Base-by-base conservation (phyloP, 1,284 basidiomycete species). In the Macrocystidia cucumis region DNA sequence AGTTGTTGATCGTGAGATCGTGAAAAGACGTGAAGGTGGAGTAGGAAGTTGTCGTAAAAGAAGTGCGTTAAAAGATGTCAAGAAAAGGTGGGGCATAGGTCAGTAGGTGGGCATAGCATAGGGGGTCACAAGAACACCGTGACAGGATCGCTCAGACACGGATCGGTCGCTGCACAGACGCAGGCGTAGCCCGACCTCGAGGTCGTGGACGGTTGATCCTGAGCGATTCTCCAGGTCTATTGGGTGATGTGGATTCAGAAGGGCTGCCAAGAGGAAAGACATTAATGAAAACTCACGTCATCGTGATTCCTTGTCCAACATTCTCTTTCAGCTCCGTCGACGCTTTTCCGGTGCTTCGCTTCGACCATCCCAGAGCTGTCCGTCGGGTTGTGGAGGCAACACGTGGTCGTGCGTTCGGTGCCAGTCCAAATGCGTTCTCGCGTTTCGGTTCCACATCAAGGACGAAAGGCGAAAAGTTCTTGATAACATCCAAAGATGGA, bases 141-240 rank as follows among this genome's bases (percentile, higher is more conserved):
- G n/a, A 27, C 16, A 16, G 25, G 25, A n/a, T 19, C 9, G 22
- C 20, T 57, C 46, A 66, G 31, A 63, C 44, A 13, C 62, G 57
- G 35, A 64, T 59, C 7, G 60, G 47, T 9, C 58, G 57, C 35
- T 46, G 50, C 22, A 55, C 55, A 9, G 57, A 47, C 30, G 64
- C 65, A 38, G 71, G 69, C 5, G 69, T 71, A 3, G 69, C 63
- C 25, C 76, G 63, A 38, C 72, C 72, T 33, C 70, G 68, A 21
- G 76, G 75, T 39, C 76, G 70, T 17, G 83, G 82, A 23, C 81
- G 74, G 50, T 66, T 79, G 44, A 86, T 57, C 45, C 81, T 65
- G 22, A 85, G 62, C 16, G 67, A 68, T 42, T 79, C 74, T 24
- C 67, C 63, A 35, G 77, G 69, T 25, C 81, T 85, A 45, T 4